Evolutionary conservation across 129 eudicot species (phyloP).

Genomic region (Deinandra increscens): DNA sequence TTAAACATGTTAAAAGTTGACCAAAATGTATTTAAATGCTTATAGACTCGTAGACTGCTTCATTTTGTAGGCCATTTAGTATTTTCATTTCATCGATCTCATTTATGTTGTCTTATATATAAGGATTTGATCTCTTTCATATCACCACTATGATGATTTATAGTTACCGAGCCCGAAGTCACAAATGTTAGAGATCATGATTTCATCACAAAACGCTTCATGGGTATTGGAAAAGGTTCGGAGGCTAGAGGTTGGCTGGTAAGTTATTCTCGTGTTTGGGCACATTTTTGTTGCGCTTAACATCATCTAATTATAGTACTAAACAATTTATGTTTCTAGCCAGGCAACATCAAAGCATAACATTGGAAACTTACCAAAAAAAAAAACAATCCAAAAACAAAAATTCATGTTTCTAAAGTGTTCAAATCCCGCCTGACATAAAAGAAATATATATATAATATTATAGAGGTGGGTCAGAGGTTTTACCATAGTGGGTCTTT

Average conservation of each 20-base stretch:
- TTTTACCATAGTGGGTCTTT: no score
- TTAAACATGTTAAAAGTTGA: neutral
- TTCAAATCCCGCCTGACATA: no score
- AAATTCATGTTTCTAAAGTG: no score
- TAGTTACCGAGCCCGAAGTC: conserved; percentile 53
- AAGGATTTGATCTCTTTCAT: conserved; percentile 17
- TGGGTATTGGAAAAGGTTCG: conserved; percentile 72
- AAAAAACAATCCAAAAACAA: no score
- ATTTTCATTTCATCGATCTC: no score
- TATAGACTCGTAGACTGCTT: neutral
- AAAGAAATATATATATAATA: no score
- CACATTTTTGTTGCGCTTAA: neutral
- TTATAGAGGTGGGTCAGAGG: no score
- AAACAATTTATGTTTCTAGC: no score
- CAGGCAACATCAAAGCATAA: no score
- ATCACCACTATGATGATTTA: conserved; percentile 8
- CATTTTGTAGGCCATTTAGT: neutral
- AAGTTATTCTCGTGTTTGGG: conserved; percentile 25
- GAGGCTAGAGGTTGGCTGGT: conserved; percentile 75
- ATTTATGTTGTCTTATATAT: neutral
- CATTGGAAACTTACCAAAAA: no score
- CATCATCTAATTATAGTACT: neutral
- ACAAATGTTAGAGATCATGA: conserved; percentile 71
- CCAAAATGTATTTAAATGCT: neutral
- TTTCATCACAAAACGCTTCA: conserved; percentile 71